These are phyloP conservation scores for Salix dunnii DNA, from an alignment of 345 rosid genomes.

Conservation along the genomic window DNA sequence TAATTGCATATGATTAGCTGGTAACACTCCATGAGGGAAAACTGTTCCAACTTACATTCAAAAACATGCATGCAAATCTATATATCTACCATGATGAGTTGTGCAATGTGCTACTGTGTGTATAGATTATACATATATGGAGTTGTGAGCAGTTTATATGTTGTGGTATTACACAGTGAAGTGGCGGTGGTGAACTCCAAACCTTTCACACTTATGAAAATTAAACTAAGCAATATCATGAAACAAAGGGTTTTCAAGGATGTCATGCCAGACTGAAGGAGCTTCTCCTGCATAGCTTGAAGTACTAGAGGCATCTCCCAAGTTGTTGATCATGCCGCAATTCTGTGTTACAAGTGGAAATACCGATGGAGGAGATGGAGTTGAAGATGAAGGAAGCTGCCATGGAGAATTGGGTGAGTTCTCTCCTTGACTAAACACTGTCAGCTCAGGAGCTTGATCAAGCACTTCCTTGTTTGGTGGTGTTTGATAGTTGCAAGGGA, in stretches of 20 bases:
- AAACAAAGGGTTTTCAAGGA: constrained; percentile 54
- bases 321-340: background rate
- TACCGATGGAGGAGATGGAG: constrained; percentile 39
- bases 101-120: constrained; percentile 1
- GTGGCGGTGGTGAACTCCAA: constrained; percentile 17
- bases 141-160: constrained; percentile 1
- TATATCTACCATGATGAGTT: constrained; percentile 2
- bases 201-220: constrained; percentile 11
- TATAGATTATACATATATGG: background rate
- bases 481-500: constrained; percentile 32
- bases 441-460: constrained; percentile 20
- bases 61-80: constrained; percentile 1
- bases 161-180: constrained; percentile 12
- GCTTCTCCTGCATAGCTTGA: constrained; percentile 35
- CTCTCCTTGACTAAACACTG: constrained; percentile 24
- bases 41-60: background rate
- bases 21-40: background rate
- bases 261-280: constrained; percentile 39
- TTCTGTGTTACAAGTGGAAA: constrained; percentile 6
- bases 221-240: constrained; percentile 35
- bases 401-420: constrained; percentile 37
- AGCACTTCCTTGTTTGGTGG: constrained; percentile 4
- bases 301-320: constrained; percentile 9
- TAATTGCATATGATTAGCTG: background rate
- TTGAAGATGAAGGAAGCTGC: constrained; percentile 31